Evolutionary conservation across 768 basidiomycete genomes (phyloP).

Genomic region (Ephemerocybe angulata): DNA sequence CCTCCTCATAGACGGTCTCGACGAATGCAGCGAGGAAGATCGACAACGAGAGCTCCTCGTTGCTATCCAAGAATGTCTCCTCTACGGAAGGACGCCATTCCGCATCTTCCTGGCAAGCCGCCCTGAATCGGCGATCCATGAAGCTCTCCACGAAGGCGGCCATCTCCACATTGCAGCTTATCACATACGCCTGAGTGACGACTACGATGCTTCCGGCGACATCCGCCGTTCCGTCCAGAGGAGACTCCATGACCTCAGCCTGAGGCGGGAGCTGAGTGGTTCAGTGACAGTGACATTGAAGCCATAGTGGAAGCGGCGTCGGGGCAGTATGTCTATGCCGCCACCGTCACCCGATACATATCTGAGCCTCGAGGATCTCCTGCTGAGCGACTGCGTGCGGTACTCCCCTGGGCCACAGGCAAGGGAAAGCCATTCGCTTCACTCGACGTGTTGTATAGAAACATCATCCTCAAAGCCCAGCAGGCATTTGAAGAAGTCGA

Average conservation of each 20-base stretch:
- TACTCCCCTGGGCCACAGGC: neutral
- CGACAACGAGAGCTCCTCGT: constrained; percentile 10
- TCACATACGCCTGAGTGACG: constrained; percentile 4
- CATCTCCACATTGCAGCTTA: neutral
- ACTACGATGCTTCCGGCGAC: neutral
- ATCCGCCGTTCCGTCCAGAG: neutral
- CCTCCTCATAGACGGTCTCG: constrained; percentile 11
- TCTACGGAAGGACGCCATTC: neutral
- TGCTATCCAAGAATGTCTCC: constrained; percentile 4
- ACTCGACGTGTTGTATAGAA: constrained; percentile 6
- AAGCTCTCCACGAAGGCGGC: neutral
- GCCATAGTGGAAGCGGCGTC: neutral
- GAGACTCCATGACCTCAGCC: neutral
- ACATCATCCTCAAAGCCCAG: neutral
- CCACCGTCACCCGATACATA: constrained; percentile 11
- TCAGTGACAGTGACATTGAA: neutral
- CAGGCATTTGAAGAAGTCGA: neutral
- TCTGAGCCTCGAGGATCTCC: constrained; percentile 9
- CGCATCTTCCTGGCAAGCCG: constrained; percentile 15
- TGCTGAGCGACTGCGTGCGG: neutral
- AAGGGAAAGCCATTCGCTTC: constrained; percentile 1
- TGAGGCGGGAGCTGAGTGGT: too few relatives aligned
- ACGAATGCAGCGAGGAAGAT: constrained; percentile 10
- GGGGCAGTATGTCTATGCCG: neutral
- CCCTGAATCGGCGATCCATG: constrained; percentile 10